phyloP scores from a whole-genome alignment of 164 flowering plant species.

The Sextonia rubra region DNA sequence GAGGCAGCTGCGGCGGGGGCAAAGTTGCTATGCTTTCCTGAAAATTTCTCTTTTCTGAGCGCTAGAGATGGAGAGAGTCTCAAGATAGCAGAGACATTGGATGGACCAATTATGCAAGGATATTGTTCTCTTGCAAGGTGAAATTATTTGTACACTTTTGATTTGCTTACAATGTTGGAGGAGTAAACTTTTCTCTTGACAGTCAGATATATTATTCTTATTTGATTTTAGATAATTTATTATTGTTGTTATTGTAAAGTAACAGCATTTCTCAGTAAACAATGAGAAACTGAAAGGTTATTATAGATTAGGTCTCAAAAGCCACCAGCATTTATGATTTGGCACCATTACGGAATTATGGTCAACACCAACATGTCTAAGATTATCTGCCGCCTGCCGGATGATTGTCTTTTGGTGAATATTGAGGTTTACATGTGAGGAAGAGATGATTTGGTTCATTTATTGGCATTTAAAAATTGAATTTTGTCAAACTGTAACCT shows the following conservation, averaged over 20 bases:
- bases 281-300: background rate
- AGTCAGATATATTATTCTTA: too few species aligned
- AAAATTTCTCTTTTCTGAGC: constrained; percentile 71
- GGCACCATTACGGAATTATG: background rate
- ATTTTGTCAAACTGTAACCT: too few species aligned
- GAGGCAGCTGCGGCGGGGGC: constrained; percentile 92
- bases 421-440: background rate
- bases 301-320: background rate
- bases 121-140: constrained; percentile 90
- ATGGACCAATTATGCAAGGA: constrained; percentile 80
- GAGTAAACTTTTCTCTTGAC: background rate
- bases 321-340: background rate
- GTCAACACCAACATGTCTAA: background rate
- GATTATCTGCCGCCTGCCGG: background rate
- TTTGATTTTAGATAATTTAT: too few species aligned
- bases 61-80: constrained; percentile 64
- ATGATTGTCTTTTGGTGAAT: background rate
- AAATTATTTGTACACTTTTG: background rate
- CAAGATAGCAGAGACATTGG: constrained; percentile 63
- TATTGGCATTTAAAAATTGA: too few species aligned
- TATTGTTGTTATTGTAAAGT: too few species aligned
- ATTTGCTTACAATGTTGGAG: background rate
- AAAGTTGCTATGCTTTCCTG: constrained; percentile 82
- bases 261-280: background rate
- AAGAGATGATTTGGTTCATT: background rate